Base-by-base conservation (phyloP, 768 basidiomycete species). In the Pholiota microspora region DNA sequence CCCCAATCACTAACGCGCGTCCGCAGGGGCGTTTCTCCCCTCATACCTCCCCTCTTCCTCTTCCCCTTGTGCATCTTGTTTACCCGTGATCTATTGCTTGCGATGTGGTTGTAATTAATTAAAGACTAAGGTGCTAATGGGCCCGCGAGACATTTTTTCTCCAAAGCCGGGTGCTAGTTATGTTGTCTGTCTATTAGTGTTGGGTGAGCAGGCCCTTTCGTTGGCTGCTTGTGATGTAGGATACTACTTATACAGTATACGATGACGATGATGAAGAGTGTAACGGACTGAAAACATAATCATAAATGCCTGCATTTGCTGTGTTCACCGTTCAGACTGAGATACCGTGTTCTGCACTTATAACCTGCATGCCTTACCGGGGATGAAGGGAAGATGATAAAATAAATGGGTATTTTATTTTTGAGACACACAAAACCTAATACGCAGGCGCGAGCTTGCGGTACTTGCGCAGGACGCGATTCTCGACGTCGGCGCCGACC, bases 401-500 rank as follows among this genome's bases (percentile, higher is more conserved):
- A 31, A 31, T 31, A 6, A 31, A 6, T 31, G 29, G 29, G 29
- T 31, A 31, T 31, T 31, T n/a, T 28, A 38, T 51, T 51, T 21
- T n/a, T 51, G 18, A 18, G 47, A 56, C 51, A 55, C 52, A 59
- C 49, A 54, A 57, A 61, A 31, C 29, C 29, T 31, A 65, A 61
- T 69, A 68, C 58, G 63, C 63, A 55, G 67, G 60, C 32, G 69
- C 71, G 58, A 82, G 60, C 72, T 84, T 88, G 53, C 88, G 86
- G 66, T 90, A 95, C 71, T 84, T 86, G 62, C 77, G 77, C 38
- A 97, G 79, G 21, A 97, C 80, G 57, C 89, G 79, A 53, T 78
- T 77, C 65, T 96, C 94, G 34, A 95, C 78, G 49, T 88, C 91
- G 32, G 86, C 78, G 13, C 91, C 92, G 24, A 81, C 80, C 93